Percentiles rank a stretch among this genome's conserved stretches.
These are phyloP conservation scores for Byssothecium circinans DNA, from an alignment of 2,329 filamentous ascomycete genomes.

Conservation along the genomic window DNA sequence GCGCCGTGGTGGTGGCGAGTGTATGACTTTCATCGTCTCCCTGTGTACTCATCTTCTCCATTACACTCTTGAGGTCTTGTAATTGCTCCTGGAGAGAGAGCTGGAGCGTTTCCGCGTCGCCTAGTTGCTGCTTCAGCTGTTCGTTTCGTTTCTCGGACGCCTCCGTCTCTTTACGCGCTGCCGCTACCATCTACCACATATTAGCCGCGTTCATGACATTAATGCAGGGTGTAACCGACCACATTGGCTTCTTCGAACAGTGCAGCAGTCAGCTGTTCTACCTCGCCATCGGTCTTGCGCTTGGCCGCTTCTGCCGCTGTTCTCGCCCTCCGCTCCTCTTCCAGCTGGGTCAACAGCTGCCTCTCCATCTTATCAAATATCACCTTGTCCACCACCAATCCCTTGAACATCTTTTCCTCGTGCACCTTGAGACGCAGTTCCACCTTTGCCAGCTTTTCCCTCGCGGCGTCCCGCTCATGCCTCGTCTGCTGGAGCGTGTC, in stretches of 20 bases:
- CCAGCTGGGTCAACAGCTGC: constrained; percentile 45
- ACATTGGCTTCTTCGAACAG: constrained; percentile 98
- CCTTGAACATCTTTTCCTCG: constrained; percentile 68
- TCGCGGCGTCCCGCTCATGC: constrained; percentile 77
- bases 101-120: constrained; percentile 82
- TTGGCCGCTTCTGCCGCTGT: constrained; percentile 63
- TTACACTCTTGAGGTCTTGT: constrained; percentile 83
- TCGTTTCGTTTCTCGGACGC: constrained; percentile 81
- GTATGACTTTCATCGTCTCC: constrained; percentile 71
- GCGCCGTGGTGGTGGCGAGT: constrained; percentile 65
- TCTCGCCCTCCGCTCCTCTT: constrained; percentile 45
- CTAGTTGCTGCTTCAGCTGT: constrained; percentile 80
- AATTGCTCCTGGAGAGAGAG: constrained; percentile 92
- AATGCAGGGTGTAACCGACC: constrained; percentile 44
- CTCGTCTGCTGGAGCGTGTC: constrained; percentile 81
- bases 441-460: constrained; percentile 66
- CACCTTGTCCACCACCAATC: constrained; percentile 74
- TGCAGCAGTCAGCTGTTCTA: constrained; percentile 86
- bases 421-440: constrained; percentile 71
- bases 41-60: constrained; percentile 80
- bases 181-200: constrained; percentile 75
- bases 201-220: constrained; percentile 14
- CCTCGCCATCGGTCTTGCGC: constrained; percentile 85
- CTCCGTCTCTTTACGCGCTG: constrained; percentile 82
- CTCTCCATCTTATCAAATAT: constrained; percentile 63